These are phyloP conservation scores for Acanthamoeba sp. DNA, from an alignment of 208 protist genomes.

Conservation along the genomic window DNA sequence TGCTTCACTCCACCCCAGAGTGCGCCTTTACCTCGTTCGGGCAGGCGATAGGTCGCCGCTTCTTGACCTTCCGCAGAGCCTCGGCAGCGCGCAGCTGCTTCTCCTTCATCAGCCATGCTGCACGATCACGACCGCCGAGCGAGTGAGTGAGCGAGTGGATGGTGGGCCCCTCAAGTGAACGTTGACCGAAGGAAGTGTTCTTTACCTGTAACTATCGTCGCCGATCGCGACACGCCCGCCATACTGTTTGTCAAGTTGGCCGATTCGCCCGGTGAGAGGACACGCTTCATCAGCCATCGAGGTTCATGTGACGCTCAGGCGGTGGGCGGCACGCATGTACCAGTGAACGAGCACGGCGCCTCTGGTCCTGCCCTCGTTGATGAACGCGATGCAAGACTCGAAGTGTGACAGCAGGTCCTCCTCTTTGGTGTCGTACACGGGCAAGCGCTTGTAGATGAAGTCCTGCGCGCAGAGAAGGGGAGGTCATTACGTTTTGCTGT, in stretches of 20 bases:
- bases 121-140: not conserved
- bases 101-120: slow-evolving; percentile 24
- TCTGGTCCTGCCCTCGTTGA: not conserved
- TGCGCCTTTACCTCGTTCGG: not conserved
- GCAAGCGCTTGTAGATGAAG: slow-evolving; percentile 9
- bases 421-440: not conserved
- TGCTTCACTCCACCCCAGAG: not conserved
- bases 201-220: not conserved
- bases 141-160: too few species aligned
- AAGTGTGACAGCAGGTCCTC: slow-evolving; percentile 1
- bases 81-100: not conserved
- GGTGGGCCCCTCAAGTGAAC: not conserved
- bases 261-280: not conserved
- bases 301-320: not conserved
- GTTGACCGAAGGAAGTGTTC: not conserved
- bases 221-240: not conserved
- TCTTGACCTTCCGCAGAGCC: not conserved
- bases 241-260: not conserved
- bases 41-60: not conserved
- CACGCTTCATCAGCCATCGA: not conserved
- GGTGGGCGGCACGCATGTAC: too few species aligned
- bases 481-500: not conserved
- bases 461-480: not conserved
- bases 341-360: not conserved
- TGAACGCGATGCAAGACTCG: not conserved